Conservation (phyloP, 106 monocot genomes). For the Dendrobium officinale region DNA sequence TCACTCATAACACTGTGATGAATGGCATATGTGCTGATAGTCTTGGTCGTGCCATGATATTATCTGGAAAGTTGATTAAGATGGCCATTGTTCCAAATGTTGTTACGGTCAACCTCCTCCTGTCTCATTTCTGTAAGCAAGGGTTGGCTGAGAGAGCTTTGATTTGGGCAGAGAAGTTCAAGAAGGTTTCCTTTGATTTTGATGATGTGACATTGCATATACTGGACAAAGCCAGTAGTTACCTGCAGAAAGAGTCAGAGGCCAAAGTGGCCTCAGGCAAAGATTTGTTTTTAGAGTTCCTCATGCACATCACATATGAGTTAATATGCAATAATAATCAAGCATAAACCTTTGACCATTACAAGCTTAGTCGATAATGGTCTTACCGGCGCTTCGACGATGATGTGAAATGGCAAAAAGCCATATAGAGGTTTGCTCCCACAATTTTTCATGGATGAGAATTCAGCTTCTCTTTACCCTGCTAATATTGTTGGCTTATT, state of each 20-base stretch:
- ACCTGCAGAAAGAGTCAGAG: slow-evolving; percentile 16
- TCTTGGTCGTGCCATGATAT: slow-evolving; percentile 58
- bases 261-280: slow-evolving; percentile 16
- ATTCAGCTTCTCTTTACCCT: neutral
- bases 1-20: slow-evolving; percentile 84
- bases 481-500: neutral
- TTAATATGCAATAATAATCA: slow-evolving; percentile 29
- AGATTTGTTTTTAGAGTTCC: slow-evolving; percentile 54
- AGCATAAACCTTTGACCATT: slow-evolving; percentile 15
- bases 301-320: slow-evolving; percentile 53
- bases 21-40: slow-evolving; percentile 69
- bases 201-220: slow-evolving; percentile 62
- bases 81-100: slow-evolving; percentile 67
- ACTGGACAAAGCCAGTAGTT: slow-evolving; percentile 46
- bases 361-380: slow-evolving; percentile 13
- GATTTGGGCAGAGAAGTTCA: slow-evolving; percentile 69
- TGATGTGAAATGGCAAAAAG: slow-evolving; percentile 7
- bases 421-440: neutral
- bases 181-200: slow-evolving; percentile 43
- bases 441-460: neutral
- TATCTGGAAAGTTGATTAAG: slow-evolving; percentile 71
- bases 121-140: slow-evolving; percentile 83
- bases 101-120: slow-evolving; percentile 71
- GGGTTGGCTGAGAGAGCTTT: slow-evolving; percentile 53
- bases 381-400: neutral